Evolutionary conservation across 257 asterid species (phyloP).

Genomic region (Salvia rosmarinus): DNA sequence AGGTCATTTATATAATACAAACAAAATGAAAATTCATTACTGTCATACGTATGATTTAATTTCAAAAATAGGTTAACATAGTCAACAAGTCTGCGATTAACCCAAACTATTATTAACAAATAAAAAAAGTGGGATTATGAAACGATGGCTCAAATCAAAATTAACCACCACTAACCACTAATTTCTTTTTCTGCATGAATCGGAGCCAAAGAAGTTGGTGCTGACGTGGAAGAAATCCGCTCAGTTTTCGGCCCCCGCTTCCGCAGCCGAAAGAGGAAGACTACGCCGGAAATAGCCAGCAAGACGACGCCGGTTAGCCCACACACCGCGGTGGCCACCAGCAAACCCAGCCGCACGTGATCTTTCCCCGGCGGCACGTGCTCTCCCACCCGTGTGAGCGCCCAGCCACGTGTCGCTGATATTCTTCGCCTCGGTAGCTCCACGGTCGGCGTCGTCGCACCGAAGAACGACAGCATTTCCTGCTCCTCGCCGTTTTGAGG

Average conservation of each 20-base stretch:
- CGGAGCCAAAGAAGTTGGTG: slow-evolving; percentile 15
- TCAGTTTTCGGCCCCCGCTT: too few species aligned
- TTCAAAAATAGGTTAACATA: too few species aligned
- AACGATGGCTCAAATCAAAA: slow-evolving; percentile 6
- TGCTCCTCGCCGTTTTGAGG: slow-evolving; percentile 28
- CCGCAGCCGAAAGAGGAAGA: slow-evolving; percentile 50
- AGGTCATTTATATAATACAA: background rate
- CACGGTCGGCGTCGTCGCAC: slow-evolving; percentile 36
- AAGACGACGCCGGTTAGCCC: slow-evolving; percentile 65
- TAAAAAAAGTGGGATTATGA: background rate
- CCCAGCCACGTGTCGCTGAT: slow-evolving; percentile 54
- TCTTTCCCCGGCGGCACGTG: slow-evolving; percentile 39
- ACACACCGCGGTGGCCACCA: slow-evolving; percentile 66
- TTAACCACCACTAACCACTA: slow-evolving; percentile 26
- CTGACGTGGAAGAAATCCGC: slow-evolving; percentile 29
- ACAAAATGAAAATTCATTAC: background rate
- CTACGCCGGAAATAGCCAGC: slow-evolving; percentile 56
- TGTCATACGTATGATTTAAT: too few species aligned
- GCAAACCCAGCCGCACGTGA: slow-evolving; percentile 53
- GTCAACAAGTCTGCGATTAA: too few species aligned
- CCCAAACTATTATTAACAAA: slow-evolving; percentile 22
- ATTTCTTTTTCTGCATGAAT: slow-evolving; percentile 24
- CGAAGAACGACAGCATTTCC: slow-evolving; percentile 56
- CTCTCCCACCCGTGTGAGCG: slow-evolving; percentile 33
- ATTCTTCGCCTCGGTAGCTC: slow-evolving; percentile 72